These are phyloP conservation scores for Chlamydomonas applanata DNA, from an alignment of 139 green algal genomes.

Conservation along the genomic window DNA sequence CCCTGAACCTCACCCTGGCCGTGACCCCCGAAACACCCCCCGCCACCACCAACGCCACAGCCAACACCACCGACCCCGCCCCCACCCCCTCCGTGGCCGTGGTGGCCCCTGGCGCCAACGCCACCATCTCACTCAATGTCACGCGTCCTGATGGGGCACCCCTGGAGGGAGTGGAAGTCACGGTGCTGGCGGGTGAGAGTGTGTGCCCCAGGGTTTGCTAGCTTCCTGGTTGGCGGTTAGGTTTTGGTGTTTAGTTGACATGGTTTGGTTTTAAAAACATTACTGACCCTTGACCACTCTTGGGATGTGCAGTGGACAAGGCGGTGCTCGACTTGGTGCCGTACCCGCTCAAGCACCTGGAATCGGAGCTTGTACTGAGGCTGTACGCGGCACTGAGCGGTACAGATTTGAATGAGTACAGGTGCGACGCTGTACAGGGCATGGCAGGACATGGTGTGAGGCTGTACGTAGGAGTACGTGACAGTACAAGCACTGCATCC, in stretches of 20 bases:
- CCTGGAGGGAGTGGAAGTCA: background rate
- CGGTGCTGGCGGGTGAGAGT: background rate
- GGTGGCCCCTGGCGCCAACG: background rate
- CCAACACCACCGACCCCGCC: background rate
- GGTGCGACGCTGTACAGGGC: no score
- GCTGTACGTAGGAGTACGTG: no score
- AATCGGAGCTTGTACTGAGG: conserved; percentile 8
- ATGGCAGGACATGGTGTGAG: no score
- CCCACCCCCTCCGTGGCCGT: background rate
- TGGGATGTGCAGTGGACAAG: conserved; percentile 52
- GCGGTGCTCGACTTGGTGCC: conserved; percentile 57
- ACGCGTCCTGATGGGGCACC: background rate
- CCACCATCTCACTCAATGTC: background rate
- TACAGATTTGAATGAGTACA: background rate
- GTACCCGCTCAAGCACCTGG: conserved; percentile 28
- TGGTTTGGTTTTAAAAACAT: no score
- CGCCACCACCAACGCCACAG: background rate
- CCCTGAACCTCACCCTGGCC: background rate
- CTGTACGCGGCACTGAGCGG: background rate
- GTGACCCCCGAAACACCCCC: background rate
- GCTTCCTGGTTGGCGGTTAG: no score
- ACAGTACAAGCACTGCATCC: no score
- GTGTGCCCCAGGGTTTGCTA: no score
- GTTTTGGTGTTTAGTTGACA: no score
- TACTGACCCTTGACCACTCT: no score